Evolutionary conservation across 768 basidiomycete genomes (phyloP).

Genomic region (Tylopilus sp.): DNA sequence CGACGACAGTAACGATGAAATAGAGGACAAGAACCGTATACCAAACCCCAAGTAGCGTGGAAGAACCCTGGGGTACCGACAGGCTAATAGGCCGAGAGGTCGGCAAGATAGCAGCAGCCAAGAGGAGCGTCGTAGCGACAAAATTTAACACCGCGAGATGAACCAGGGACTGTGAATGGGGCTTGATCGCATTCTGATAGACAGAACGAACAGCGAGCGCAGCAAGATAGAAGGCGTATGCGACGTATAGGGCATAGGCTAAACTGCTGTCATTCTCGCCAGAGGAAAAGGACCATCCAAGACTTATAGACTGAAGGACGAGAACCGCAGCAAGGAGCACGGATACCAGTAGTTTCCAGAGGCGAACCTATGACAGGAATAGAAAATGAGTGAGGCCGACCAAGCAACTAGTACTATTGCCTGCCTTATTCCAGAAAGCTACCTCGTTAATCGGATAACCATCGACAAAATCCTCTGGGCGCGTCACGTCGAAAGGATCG

Average conservation of each 20-base stretch:
- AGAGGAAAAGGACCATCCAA: conserved; percentile 46
- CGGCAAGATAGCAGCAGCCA: conserved; percentile 56
- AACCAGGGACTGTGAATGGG: conserved; percentile 47
- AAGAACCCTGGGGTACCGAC: conserved; percentile 19
- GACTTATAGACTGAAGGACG: conserved; percentile 46
- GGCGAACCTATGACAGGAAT: conserved; percentile 44
- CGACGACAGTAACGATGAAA: conserved; percentile 40
- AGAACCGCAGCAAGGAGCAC: conserved; percentile 45
- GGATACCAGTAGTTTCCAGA: conserved; percentile 53
- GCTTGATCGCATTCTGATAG: conserved; percentile 37
- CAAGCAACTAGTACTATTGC: conserved; percentile 12
- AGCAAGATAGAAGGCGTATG: conserved; percentile 59
- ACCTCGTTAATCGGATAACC: conserved; percentile 62
- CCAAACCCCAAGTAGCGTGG: conserved; percentile 42
- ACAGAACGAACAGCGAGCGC: conserved; percentile 51
- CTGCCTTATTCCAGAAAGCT: conserved; percentile 56
- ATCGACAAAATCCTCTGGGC: conserved; percentile 64
- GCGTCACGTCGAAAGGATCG: conserved; percentile 72
- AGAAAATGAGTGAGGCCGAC: neutral
- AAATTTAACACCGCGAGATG: conserved; percentile 61
- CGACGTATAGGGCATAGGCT: conserved; percentile 43
- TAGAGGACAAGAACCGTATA: conserved; percentile 52
- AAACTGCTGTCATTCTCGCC: conserved; percentile 32
- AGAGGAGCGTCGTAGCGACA: conserved; percentile 44
- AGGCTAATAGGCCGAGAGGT: conserved; percentile 35